Evolutionary conservation across 176 grass and related monocot species (phyloP).

Genomic region (Oryza glumipatula): DNA sequence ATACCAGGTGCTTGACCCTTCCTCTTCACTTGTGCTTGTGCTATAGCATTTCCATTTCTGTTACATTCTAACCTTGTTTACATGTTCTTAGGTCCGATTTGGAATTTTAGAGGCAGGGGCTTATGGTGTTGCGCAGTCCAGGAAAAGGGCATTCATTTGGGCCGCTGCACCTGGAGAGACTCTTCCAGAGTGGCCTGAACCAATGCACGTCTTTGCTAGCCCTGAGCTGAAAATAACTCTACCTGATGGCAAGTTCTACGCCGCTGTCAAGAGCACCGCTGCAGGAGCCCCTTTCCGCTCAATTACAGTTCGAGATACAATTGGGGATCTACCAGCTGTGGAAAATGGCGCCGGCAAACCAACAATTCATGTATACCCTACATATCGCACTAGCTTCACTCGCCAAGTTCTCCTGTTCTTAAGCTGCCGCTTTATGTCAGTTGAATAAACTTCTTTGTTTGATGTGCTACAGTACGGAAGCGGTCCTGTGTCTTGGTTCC

Average conservation of each 20-base stretch:
- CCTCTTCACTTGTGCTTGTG: neutral
- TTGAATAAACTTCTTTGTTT: slow-evolving; percentile 24
- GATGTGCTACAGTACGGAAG: slow-evolving; percentile 49
- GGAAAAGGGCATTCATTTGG: slow-evolving; percentile 85
- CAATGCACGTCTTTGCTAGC: slow-evolving; percentile 70
- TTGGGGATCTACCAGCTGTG: slow-evolving; percentile 63
- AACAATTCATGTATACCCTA: slow-evolving; percentile 50
- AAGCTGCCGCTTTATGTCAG: neutral
- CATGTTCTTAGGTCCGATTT: slow-evolving; percentile 65
- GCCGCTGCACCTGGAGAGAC: slow-evolving; percentile 56
- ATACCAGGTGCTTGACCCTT: slow-evolving; percentile 63
- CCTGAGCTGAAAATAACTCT: slow-evolving; percentile 63
- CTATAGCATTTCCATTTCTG: neutral
- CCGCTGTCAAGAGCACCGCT: slow-evolving; percentile 55
- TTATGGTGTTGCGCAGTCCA: slow-evolving; percentile 70
- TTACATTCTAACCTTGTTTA: slow-evolving; percentile 12
- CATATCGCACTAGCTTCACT: neutral
- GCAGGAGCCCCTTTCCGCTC: slow-evolving; percentile 66
- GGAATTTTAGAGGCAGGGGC: slow-evolving; percentile 81
- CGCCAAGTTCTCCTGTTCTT: neutral
- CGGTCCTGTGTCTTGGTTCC: slow-evolving; percentile 67
- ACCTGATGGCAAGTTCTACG: slow-evolving; percentile 45
- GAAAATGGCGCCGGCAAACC: slow-evolving; percentile 63
- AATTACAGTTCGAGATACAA: slow-evolving; percentile 62
- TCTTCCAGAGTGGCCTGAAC: slow-evolving; percentile 75